Conservation (phyloP, 768 basidiomycete species). For the Pleurotus tuber-regium region DNA sequence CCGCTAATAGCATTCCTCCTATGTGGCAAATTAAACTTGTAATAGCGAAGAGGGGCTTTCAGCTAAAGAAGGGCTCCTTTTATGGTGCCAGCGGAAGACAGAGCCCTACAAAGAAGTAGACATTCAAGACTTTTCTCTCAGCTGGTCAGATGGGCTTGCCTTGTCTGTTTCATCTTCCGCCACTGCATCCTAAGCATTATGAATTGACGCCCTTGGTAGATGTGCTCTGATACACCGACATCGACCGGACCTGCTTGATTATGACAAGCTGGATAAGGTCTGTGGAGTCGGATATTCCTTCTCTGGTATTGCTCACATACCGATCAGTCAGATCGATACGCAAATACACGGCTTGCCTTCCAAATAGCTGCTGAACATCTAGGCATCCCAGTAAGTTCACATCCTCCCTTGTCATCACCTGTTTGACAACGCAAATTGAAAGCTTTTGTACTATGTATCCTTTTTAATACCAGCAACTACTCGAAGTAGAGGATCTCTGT, state of each 20-base stretch:
- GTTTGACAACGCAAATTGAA: constrained; percentile 2
- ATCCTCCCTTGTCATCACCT: constrained; percentile 2
- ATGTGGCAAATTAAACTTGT: constrained; percentile 14
- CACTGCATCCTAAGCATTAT: no score
- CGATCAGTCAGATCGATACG: constrained; percentile 66
- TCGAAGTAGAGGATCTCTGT: constrained; percentile 95
- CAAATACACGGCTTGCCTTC: constrained; percentile 87
- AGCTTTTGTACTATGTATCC: constrained; percentile 6
- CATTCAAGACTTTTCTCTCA: constrained; percentile 89
- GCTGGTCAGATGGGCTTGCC: constrained; percentile 95
- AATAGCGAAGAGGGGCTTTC: constrained; percentile 95
- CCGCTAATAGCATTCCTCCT: no score
- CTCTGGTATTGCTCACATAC: constrained; percentile 11
- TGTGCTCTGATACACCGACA: constrained; percentile 98
- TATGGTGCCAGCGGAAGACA: constrained; percentile 99
- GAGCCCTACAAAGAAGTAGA: constrained; percentile 87
- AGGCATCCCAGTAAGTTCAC: constrained; percentile 75
- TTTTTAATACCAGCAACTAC: constrained; percentile 62
- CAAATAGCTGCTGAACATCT: constrained; percentile 83
- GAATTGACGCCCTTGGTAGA: constrained; percentile 41
- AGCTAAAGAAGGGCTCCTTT: constrained; percentile 92
- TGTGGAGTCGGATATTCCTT: constrained; percentile 6
- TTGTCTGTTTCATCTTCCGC: constrained; percentile 62
- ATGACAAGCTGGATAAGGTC: constrained; percentile 82
- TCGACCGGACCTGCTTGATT: constrained; percentile 93